These are phyloP conservation scores for Catharanthus roseus DNA, from an alignment of 257 asterid genomes.

Conservation along the genomic window DNA sequence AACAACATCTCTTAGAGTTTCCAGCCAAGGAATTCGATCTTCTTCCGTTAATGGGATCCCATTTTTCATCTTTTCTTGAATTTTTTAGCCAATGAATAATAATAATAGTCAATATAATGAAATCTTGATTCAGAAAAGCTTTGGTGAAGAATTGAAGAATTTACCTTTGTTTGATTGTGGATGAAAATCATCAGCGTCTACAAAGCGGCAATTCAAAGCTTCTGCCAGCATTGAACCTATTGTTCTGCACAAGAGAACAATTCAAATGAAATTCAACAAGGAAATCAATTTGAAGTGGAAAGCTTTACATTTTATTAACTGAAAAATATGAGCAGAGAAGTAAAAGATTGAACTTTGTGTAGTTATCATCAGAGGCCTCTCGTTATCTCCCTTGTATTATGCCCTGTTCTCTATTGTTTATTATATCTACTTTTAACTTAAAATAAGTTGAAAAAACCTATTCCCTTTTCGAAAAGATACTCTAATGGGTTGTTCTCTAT, in stretches of 20 bases:
- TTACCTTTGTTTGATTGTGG: conserved; percentile 67
- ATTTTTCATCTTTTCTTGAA: conserved; percentile 32
- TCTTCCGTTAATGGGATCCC: conserved; percentile 69
- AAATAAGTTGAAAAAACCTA: too few species aligned
- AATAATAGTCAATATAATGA: background rate
- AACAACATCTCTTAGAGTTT: conserved; percentile 47
- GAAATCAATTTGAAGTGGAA: background rate
- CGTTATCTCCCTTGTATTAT: too few species aligned
- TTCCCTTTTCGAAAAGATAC: too few species aligned
- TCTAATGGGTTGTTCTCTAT: too few species aligned
- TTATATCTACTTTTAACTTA: too few species aligned
- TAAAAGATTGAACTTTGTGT: too few species aligned
- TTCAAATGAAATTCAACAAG: background rate
- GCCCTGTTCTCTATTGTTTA: too few species aligned
- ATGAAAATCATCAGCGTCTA: conserved; percentile 85
- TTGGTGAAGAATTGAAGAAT: too few species aligned
- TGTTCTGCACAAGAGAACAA: conserved; percentile 38
- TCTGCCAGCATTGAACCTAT: conserved; percentile 67
- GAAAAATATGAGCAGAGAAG: background rate
- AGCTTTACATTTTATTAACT: background rate
- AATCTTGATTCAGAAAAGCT: background rate
- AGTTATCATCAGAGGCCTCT: too few species aligned
- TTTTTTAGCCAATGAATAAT: background rate
- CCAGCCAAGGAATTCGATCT: conserved; percentile 84
- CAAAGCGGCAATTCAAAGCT: conserved; percentile 39